Evolutionary conservation across 2,329 filamentous ascomycete species (phyloP), one percentile per base, ranked within the genome.

Genomic region (Xylariaceae sp.): DNA sequence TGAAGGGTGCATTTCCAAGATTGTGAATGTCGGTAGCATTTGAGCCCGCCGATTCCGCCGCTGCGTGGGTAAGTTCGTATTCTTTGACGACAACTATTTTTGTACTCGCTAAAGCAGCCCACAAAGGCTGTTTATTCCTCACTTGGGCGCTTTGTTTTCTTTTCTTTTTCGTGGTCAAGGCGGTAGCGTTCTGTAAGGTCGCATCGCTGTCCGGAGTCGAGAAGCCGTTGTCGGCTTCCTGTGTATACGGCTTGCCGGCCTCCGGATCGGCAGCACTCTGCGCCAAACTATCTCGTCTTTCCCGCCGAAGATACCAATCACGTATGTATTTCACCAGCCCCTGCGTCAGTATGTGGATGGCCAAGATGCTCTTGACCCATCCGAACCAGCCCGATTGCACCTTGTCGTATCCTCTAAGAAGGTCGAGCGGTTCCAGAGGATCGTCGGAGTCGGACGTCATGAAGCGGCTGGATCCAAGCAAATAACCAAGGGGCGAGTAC

Each of bases 11-110:
- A 59, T 85, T 85, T 50, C 81, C 83, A 59, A 87, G 72, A 63
- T 86, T 83, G 64, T 87, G 81, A 58, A 83, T 80, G 56, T 87
- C 83, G 56, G 81, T 86, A 53, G 81, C 80, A 58, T 85, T 83
- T 50, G 84, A 81, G 55, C 83, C 83, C 21, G 76, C 78, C 35
- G 81, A 83, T 64, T 88, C 85, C 39, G 78, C 77, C 44, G 83
- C 76, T 41, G 82, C 80, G 59, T 85, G 81, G 50, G 85, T 90
- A 59, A 94, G 77, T 65, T 88, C 84, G 53, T 87, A 86, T 64
- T 88, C 89, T 67, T 94, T 92, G 58, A 94, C 82, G 66, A 95
- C 88, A 54, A 92, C 90, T 60, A 96, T 89, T 72, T 96, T 96
- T 58, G 89, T 95, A 66, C 88, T 95, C 36, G 89, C 89, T 53